Conservation (phyloP, 2,329 filamentous ascomycete species). For the Xylogone sp. region DNA sequence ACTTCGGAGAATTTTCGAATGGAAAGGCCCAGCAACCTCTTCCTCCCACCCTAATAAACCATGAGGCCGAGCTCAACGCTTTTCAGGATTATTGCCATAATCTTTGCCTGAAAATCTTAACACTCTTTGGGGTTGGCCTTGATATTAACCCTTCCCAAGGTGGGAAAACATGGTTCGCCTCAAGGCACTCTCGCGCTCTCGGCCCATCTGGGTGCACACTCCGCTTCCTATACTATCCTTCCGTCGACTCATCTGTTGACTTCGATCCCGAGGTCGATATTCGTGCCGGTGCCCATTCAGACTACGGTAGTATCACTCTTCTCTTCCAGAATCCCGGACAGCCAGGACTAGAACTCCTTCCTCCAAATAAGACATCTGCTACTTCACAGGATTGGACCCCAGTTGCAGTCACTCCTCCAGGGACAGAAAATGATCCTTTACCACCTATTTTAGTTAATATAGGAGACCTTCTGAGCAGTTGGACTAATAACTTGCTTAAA, state of each 20-base stretch:
- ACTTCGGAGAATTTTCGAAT: constrained; percentile 72
- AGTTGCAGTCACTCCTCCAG: constrained; percentile 62
- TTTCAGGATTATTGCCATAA: constrained; percentile 70
- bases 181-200: constrained; percentile 49
- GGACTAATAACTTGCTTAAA: constrained; percentile 84
- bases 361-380: constrained; percentile 39
- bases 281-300: constrained; percentile 86
- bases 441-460: constrained; percentile 73
- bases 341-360: constrained; percentile 79
- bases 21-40: constrained; percentile 74
- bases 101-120: constrained; percentile 70
- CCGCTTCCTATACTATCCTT: constrained; percentile 70
- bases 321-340: constrained; percentile 85
- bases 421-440: constrained; percentile 52
- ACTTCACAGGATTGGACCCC: constrained; percentile 46
- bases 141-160: constrained; percentile 40
- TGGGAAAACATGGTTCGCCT: constrained; percentile 44
- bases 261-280: constrained; percentile 58
- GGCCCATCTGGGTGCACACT: constrained; percentile 45
- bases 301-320: constrained; percentile 66
- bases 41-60: constrained; percentile 56
- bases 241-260: constrained; percentile 36
- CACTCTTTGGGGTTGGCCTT: constrained; percentile 75
- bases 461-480: constrained; percentile 73
- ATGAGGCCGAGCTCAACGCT: constrained; percentile 56